Percentiles rank a stretch among this genome's conserved stretches.
These are phyloP conservation scores for Trichocladium uniseriatum DNA, from an alignment of 495 filamentous ascomycete species.

Conservation along the genomic window DNA sequence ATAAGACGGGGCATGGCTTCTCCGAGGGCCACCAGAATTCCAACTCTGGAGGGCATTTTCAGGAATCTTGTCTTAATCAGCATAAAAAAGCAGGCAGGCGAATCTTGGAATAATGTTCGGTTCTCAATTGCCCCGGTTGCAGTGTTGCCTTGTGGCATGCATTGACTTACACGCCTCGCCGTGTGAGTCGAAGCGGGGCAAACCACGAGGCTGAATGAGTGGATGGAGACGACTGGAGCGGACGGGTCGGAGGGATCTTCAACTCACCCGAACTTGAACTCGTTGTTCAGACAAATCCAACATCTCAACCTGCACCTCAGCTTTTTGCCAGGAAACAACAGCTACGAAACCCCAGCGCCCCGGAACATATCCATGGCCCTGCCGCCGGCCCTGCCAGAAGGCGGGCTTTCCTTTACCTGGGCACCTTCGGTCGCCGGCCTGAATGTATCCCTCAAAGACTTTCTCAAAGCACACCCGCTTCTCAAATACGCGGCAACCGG, in stretches of 20 bases:
- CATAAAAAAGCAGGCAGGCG: background rate
- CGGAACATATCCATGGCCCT: background rate
- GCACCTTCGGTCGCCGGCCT: constrained; percentile 17
- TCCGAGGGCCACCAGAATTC: too few relatives aligned
- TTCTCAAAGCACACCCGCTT: constrained; percentile 16
- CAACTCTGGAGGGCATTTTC: too few relatives aligned
- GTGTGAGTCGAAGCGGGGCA: constrained; percentile 2
- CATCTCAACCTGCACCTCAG: background rate
- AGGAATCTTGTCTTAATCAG: too few relatives aligned
- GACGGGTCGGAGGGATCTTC: too few relatives aligned
- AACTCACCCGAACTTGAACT: too few relatives aligned
- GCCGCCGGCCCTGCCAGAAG: constrained; percentile 7
- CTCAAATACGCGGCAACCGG: constrained; percentile 24
- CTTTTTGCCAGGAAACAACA: background rate
- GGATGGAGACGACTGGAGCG: too few relatives aligned
- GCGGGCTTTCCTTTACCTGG: constrained; percentile 21
- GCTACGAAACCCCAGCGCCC: background rate
- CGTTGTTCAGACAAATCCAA: too few relatives aligned
- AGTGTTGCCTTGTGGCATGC: too few relatives aligned
- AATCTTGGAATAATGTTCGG: too few relatives aligned
- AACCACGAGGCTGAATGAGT: too few relatives aligned
- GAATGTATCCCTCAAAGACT: constrained; percentile 16
- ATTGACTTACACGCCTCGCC: background rate
- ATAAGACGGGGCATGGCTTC: background rate
- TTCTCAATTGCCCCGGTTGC: too few relatives aligned